Evolutionary conservation across 1,284 basidiomycete species (phyloP).

Genomic region (Dichomitus squalens): DNA sequence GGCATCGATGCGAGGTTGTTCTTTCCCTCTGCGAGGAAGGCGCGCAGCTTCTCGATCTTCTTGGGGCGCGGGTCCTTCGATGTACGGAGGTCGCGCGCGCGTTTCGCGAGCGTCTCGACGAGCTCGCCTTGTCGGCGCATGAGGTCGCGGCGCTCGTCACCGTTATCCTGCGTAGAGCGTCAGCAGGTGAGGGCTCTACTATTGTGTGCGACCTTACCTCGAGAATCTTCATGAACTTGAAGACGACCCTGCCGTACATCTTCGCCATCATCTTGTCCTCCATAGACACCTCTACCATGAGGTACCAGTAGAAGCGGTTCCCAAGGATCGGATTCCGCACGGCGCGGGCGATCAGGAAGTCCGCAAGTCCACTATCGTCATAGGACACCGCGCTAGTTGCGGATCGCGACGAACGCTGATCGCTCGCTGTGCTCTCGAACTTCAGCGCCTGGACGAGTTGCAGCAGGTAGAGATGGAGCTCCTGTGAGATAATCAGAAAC

Average conservation of each 20-base stretch:
- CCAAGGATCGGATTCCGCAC: slow-evolving; percentile 85
- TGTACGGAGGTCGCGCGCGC: slow-evolving; percentile 84
- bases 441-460: slow-evolving; percentile 98
- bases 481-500: slow-evolving; percentile 47
- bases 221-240: slow-evolving; percentile 85
- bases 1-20: slow-evolving; percentile 76
- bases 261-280: slow-evolving; percentile 84
- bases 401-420: slow-evolving; percentile 42
- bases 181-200: slow-evolving; percentile 43
- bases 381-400: slow-evolving; percentile 57
- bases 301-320: slow-evolving; percentile 96
- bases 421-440: slow-evolving; percentile 82
- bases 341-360: slow-evolving; percentile 88
- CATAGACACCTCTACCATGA: slow-evolving; percentile 88
- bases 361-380: slow-evolving; percentile 84
- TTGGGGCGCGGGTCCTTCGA: slow-evolving; percentile 94
- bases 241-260: slow-evolving; percentile 91
- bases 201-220: slow-evolving; percentile 54
- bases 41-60: slow-evolving; percentile 94
- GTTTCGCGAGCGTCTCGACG: slow-evolving; percentile 80
- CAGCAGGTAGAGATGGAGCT: slow-evolving; percentile 89
- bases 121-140: slow-evolving; percentile 87
- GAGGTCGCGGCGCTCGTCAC: slow-evolving; percentile 77
- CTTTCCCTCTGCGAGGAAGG: slow-evolving; percentile 84
- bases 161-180: slow-evolving; percentile 47